Conservation (phyloP, 371 early-diverging fungal species). For the Mucor irregularis region DNA sequence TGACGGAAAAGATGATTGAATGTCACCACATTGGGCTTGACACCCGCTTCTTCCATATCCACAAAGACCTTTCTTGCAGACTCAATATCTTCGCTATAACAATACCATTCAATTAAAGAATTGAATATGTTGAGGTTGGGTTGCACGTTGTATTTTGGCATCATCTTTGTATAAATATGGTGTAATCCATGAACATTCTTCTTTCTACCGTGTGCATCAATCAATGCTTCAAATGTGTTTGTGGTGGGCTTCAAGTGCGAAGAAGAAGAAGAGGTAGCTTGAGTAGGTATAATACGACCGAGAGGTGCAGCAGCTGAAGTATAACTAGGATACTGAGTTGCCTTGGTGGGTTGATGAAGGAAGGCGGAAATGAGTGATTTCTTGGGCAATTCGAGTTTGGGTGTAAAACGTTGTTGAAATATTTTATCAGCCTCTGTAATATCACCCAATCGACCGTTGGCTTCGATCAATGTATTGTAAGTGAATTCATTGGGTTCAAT, state of each 20-base stretch:
- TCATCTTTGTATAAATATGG: conserved; percentile 38
- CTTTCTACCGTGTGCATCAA: conserved; percentile 43
- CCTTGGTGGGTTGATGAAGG: conserved; percentile 1
- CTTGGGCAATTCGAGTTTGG: not conserved
- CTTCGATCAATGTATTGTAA: conserved; percentile 41
- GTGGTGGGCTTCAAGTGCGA: conserved; percentile 19
- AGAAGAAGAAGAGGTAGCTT: too few relatives aligned
- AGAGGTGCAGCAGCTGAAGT: conserved; percentile 11
- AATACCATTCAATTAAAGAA: conserved; percentile 43
- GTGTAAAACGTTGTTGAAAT: conserved; percentile 25
- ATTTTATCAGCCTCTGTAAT: conserved; percentile 31
- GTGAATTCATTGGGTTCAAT: conserved; percentile 36
- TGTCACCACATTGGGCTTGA: conserved; percentile 40
- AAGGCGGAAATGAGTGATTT: conserved; percentile 9
- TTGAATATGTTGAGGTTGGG: conserved; percentile 34
- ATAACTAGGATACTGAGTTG: not conserved
- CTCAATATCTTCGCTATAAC: conserved; percentile 29
- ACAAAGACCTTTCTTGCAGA: conserved; percentile 34
- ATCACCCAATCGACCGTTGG: conserved; percentile 39
- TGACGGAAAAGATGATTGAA: conserved; percentile 47
- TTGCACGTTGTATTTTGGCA: conserved; percentile 29
- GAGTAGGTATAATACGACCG: conserved; percentile 8
- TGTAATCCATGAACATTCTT: conserved; percentile 29
- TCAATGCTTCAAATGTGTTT: conserved; percentile 38
- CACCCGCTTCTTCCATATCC: conserved; percentile 35